phyloP scores from a whole-genome alignment of 192 early-diverging fungal species.

The Linnemannia schmuckeri region DNA sequence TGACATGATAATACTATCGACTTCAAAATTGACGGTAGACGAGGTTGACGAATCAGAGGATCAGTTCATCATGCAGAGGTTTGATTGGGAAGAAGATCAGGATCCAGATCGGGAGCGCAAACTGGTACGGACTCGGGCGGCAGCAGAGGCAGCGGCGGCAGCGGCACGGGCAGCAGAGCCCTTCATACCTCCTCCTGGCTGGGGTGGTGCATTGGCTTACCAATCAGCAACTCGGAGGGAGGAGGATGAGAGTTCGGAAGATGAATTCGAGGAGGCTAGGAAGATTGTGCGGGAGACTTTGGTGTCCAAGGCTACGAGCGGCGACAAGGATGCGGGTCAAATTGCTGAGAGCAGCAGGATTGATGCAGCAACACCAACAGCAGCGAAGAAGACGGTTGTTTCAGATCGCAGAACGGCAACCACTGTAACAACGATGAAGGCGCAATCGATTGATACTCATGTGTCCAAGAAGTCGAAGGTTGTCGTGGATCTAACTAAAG shows the following conservation, averaged over 20 bases:
- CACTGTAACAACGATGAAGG: background rate
- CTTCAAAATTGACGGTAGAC: constrained; percentile 16
- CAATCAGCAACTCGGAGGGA: background rate
- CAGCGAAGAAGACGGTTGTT: background rate
- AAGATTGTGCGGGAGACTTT: background rate
- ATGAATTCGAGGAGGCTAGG: background rate
- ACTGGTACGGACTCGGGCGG: background rate
- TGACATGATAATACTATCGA: background rate
- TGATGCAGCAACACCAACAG: too few relatives aligned
- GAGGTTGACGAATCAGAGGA: constrained; percentile 37
- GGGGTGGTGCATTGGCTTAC: constrained; percentile 42
- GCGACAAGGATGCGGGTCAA: background rate
- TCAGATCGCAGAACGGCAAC: background rate
- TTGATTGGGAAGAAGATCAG: constrained; percentile 54
- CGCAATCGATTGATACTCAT: background rate
- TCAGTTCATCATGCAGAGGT: constrained; percentile 40
- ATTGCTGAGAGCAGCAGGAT: background rate
- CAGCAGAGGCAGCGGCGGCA: background rate
- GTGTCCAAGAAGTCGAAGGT: background rate
- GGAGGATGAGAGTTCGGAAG: background rate
- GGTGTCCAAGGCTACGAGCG: background rate
- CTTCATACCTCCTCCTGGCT: constrained; percentile 17
- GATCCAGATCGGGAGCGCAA: constrained; percentile 24
- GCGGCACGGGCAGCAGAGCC: constrained; percentile 6
- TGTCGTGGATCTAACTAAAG: background rate